Conservation (phyloP, 2,329 filamentous ascomycete genomes). For the Microascus cirrosus region DNA sequence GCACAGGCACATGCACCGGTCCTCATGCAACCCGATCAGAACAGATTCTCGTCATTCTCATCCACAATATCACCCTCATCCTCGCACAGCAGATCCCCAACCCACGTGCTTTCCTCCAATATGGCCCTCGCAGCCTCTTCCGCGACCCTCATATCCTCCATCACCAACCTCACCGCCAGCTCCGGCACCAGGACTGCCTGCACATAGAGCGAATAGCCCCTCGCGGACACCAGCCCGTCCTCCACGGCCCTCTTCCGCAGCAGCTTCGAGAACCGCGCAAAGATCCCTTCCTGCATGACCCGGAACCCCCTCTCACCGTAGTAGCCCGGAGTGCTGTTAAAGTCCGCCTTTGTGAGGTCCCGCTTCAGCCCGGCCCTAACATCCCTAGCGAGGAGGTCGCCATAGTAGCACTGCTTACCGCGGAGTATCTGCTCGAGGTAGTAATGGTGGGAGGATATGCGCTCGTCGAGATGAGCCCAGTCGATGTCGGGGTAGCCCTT, state of each 20-base stretch:
- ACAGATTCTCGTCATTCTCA: conserved; percentile 12
- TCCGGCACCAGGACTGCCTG: conserved; percentile 72
- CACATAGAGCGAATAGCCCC: conserved; percentile 58
- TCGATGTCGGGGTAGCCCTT: conserved; percentile 60
- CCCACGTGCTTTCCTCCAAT: conserved; percentile 52
- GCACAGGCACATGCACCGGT: background rate
- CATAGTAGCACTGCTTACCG: conserved; percentile 49
- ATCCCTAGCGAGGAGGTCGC: conserved; percentile 40
- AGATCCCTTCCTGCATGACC: conserved; percentile 60
- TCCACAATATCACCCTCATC: conserved; percentile 32
- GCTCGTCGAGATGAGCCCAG: conserved; percentile 50
- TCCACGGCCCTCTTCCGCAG: conserved; percentile 51
- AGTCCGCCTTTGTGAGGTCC: conserved; percentile 46
- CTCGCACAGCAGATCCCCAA: conserved; percentile 59
- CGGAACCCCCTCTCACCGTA: conserved; percentile 68
- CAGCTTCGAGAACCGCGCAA: conserved; percentile 44
- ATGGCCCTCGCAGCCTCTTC: conserved; percentile 37
- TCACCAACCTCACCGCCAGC: conserved; percentile 40
- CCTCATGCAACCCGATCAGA: background rate
- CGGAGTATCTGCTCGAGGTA: conserved; percentile 49
- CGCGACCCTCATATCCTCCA: conserved; percentile 40
- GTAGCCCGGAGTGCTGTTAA: conserved; percentile 62
- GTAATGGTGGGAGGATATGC: conserved; percentile 44
- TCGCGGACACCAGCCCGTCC: conserved; percentile 54
- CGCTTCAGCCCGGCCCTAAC: conserved; percentile 47